Conservation (phyloP, 1,284 basidiomycete species). For the Austroboletus niveus region DNA sequence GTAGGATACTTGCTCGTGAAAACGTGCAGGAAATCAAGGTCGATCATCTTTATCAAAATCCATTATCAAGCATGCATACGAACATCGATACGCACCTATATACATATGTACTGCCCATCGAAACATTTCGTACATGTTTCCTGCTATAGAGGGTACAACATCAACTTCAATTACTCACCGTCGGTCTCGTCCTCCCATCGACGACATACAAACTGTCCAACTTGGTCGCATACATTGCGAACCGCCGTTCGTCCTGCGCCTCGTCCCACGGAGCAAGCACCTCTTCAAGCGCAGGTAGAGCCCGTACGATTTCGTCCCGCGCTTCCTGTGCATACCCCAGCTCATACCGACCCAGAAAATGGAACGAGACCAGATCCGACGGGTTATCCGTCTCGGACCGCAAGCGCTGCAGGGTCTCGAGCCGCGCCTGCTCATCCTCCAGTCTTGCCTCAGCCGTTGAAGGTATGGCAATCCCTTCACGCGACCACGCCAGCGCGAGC, state of each 20-base stretch:
- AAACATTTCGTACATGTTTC: too few species aligned
- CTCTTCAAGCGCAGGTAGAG: conserved; percentile 29
- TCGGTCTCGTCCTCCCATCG: neutral
- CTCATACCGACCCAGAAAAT: conserved; percentile 37
- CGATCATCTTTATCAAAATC: too few species aligned
- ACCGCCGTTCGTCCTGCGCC: conserved; percentile 32
- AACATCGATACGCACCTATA: too few species aligned
- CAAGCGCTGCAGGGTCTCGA: conserved; percentile 27
- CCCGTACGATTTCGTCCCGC: conserved; percentile 34
- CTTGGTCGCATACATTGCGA: conserved; percentile 41
- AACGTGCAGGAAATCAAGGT: too few species aligned
- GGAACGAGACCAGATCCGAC: conserved; percentile 39
- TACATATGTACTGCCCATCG: too few species aligned
- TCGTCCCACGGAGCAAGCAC: conserved; percentile 41
- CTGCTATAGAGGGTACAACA: too few species aligned
- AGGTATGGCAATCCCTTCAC: conserved; percentile 29
- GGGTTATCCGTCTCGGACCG: conserved; percentile 33
- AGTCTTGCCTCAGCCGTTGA: conserved; percentile 31
- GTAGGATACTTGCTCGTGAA: too few species aligned
- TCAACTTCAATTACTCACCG: neutral
- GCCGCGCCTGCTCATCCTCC: conserved; percentile 35
- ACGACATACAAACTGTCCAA: conserved; percentile 31
- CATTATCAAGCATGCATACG: too few species aligned
- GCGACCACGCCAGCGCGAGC: conserved; percentile 40
- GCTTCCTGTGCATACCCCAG: conserved; percentile 36